phyloP scores from a whole-genome alignment of 1,139 yeast species.

The Debaryomyces fabryi region DNA sequence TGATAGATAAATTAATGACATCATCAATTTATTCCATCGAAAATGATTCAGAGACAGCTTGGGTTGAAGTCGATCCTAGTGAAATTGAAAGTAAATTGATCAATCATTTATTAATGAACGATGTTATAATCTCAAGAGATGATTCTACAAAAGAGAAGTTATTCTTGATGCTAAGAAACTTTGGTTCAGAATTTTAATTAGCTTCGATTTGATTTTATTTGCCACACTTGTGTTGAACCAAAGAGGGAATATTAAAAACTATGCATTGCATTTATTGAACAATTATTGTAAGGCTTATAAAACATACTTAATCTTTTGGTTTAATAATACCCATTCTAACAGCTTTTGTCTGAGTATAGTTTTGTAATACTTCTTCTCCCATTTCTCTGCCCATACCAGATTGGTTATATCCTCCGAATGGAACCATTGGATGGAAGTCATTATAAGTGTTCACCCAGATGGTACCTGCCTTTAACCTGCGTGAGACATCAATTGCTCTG shows the following conservation, averaged over 20 bases:
- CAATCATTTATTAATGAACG: constrained; percentile 21
- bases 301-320: constrained; percentile 1
- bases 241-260: too few relatives aligned
- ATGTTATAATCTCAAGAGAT: constrained; percentile 18
- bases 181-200: constrained; percentile 14
- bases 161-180: constrained; percentile 17
- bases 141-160: constrained; percentile 14
- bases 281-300: too few relatives aligned
- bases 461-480: constrained; percentile 29
- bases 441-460: constrained; percentile 33
- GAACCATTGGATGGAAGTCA: constrained; percentile 31
- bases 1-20: constrained; percentile 12
- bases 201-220: neutral
- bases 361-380: constrained; percentile 29
- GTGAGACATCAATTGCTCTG: constrained; percentile 44
- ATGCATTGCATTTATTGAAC: too few relatives aligned
- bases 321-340: constrained; percentile 19
- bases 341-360: constrained; percentile 28
- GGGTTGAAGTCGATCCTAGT: constrained; percentile 19
- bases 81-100: constrained; percentile 19
- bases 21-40: constrained; percentile 4
- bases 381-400: constrained; percentile 35
- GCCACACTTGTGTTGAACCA: neutral
- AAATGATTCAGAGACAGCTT: constrained; percentile 10
- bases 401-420: constrained; percentile 33